Evolutionary conservation across 2,329 filamentous ascomycete genomes (phyloP), one percentile per base, ranked within the genome.

Genomic region (Diaporthe sp.): DNA sequence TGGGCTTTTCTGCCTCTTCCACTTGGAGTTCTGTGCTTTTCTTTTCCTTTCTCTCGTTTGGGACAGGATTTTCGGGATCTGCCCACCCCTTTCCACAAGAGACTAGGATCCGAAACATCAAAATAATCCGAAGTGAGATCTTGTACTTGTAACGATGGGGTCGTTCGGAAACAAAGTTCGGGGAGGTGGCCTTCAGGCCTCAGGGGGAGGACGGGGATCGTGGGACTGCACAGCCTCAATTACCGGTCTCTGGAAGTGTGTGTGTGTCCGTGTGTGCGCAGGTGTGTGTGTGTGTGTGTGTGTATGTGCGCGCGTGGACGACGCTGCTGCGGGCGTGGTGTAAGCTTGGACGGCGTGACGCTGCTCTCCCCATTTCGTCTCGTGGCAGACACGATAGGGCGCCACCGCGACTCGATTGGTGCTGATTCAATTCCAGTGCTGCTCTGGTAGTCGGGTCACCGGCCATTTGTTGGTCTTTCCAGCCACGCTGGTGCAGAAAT

Each of bases 191-290:
- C 51, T 55, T 73, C 46, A 58, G 73, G 68, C 34, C 13, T 31
- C 22, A 55, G 73, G 75, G 58, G 49, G 65, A 25, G 34, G 51
- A 62, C 51, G 68, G 75, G 69, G 57, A 72, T 75, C 31, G 46
- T 69, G 58, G 74, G 59, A 70, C 42, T 72, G 68, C 75, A 76
- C 75, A 72, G 75, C 75, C 75, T 75, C 75, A 76, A 74, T 74
- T 39, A 31, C 46, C 58, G 28, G 53, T 65, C 25, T 68, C 34
- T 71, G 51, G 42, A 51, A n/a, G 65, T 39, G 39, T 55, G 59
- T 61, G 53, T 28, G 68, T 49, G 73, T 39, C 46, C 28, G 28
- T 37, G 49, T 22, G 25, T 31, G 51, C 8, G 55, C 25, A 34
- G 31, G 39, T 31, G 42, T 58, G 49, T 15, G 31, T 39, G 37